Conservation (phyloP, 1,139 yeast genomes). For the Hemisphaericaspora subhashii region DNA sequence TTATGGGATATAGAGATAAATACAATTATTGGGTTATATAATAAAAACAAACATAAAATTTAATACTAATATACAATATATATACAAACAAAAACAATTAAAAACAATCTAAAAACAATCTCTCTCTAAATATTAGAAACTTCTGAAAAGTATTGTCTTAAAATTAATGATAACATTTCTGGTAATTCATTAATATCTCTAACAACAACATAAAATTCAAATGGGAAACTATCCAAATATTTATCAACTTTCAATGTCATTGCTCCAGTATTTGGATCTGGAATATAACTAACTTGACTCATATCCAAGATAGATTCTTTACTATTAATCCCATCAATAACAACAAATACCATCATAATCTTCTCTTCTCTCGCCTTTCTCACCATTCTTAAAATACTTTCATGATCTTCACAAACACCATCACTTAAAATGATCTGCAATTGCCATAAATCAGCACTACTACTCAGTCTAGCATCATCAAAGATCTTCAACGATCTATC, state of each 20-base stretch:
- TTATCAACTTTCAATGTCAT: constrained; percentile 75
- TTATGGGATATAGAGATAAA: too few species aligned
- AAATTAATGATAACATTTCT: constrained; percentile 81
- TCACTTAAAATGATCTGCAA: constrained; percentile 89
- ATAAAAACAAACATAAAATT: too few species aligned
- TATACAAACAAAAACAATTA: constrained; percentile 10
- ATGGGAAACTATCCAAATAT: constrained; percentile 92
- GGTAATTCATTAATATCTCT: constrained; percentile 88
- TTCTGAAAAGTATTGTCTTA: constrained; percentile 90
- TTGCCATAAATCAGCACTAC: constrained; percentile 81
- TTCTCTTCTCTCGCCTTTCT: constrained; percentile 90
- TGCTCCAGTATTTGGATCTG: constrained; percentile 67
- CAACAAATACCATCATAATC: constrained; percentile 93
- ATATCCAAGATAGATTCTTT: constrained; percentile 89
- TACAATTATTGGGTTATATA: too few species aligned
- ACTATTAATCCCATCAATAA: constrained; percentile 85
- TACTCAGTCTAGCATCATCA: constrained; percentile 60
- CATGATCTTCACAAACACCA: constrained; percentile 97
- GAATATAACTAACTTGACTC: constrained; percentile 82
- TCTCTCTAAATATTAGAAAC: constrained; percentile 23
- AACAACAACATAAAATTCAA: constrained; percentile 94
- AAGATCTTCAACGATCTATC: constrained; percentile 72
- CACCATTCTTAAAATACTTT: constrained; percentile 73
- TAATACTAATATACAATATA: constrained; percentile 1
- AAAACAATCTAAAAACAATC: not conserved